Base-by-base conservation (phyloP, 1,284 basidiomycete genomes). In the Puccinia sorghi region DNA sequence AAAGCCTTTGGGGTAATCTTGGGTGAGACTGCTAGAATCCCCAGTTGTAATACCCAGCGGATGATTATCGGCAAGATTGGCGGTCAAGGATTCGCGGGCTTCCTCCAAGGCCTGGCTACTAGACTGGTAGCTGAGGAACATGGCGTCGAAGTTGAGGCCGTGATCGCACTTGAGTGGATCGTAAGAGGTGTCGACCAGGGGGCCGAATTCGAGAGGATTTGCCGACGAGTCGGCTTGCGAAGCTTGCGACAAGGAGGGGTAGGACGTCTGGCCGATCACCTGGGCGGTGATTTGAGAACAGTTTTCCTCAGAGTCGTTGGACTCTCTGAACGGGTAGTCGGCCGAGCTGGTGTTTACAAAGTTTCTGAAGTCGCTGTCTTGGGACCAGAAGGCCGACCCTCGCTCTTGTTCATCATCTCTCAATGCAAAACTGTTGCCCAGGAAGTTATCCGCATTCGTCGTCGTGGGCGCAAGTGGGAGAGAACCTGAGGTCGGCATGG, bases 151-250 rank as follows among this genome's bases (percentile, higher is more conserved):
- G 50, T 71, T 57, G 2, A 71, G 37, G 13, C 11, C 69, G 52
- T 71, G n/a, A n/a, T n/a, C 52, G 12, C 8, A 64, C 41, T 64
- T 22, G 15, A 56, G 17, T 50, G 50, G 52, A 7, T 71, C 69
- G n/a, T 56, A 56, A 20, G n/a, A 20, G 32, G 25, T 22, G 13
- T 50, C 32, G 13, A 70, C 50, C 22, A 54, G 22, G 20, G 69
- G 3, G 50, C 46, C 52, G 15, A 71, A 71, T 9, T 71, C 69
- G 52, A 71, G 52, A n/a, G 69, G 52, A 6, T 71, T 41, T n/a
- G n/a, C n/a, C 7, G 69, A 56, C 20, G 52, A 12, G 15, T 57
- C 69, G 32, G 48, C 2, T 37, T 54, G 48, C 37, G 48, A 32
- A 1, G 27, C 1, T 13, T 50, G 67, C n/a, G 43, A 39, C 3